Evolutionary conservation across 2,329 filamentous ascomycete species (phyloP).

Genomic region (Fonsecaea multimorphosa): DNA sequence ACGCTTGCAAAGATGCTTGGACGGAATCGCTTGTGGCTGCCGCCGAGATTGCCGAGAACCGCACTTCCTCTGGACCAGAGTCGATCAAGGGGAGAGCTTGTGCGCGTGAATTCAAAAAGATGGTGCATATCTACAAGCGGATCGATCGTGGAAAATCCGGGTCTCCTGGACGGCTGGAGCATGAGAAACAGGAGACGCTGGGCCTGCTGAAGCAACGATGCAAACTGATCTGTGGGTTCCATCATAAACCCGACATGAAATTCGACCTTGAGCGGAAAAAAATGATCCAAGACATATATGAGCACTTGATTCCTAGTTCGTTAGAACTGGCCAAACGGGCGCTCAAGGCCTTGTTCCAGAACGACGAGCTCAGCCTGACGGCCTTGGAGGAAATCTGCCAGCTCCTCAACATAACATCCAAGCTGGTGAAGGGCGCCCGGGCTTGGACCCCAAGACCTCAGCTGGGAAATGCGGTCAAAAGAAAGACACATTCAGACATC

Average conservation of each 20-base stretch:
- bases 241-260: not conserved
- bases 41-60: conserved; percentile 16
- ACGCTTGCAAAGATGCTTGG: conserved; percentile 40
- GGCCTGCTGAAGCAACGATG: conserved; percentile 18
- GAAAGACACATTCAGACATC: conserved; percentile 28
- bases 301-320: conserved; percentile 32
- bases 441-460: conserved; percentile 28
- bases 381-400: conserved; percentile 26
- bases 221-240: conserved; percentile 7
- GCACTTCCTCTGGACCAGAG: conserved; percentile 12
- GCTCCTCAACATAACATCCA: conserved; percentile 20
- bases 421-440: conserved; percentile 13
- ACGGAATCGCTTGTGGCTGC: conserved; percentile 30
- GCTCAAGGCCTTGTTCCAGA: conserved; percentile 24
- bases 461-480: conserved; percentile 26
- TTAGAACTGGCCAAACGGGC: conserved; percentile 28
- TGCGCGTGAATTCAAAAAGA: conserved; percentile 15
- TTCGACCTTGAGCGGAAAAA: conserved; percentile 16
- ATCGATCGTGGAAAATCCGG: not conserved
- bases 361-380: conserved; percentile 11
- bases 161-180: not conserved
- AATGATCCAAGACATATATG: conserved; percentile 34
- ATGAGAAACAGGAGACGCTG: conserved; percentile 6
- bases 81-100: conserved; percentile 25
- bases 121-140: conserved; percentile 19